Evolutionary conservation across 768 basidiomycete species (phyloP).

Genomic region (Trametes punicea): DNA sequence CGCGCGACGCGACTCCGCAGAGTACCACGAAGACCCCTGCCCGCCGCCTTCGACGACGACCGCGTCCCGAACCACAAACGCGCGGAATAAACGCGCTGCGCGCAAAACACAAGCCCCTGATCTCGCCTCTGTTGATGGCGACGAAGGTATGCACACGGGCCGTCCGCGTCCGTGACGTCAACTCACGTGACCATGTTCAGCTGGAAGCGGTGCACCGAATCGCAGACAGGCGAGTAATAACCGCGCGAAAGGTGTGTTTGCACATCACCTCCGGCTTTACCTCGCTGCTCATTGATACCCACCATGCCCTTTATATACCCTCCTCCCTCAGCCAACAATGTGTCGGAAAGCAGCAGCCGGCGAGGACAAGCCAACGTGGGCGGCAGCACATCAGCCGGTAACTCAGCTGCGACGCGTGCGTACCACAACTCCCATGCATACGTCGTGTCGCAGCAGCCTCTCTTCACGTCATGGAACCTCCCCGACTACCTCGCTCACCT

Average conservation of each 20-base stretch:
- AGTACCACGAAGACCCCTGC: slow-evolving; percentile 19
- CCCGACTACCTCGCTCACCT: slow-evolving; percentile 93
- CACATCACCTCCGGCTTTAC: slow-evolving; percentile 25
- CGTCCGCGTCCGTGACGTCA: slow-evolving; percentile 23
- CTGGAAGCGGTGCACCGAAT: slow-evolving; percentile 37
- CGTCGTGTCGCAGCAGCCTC: slow-evolving; percentile 71
- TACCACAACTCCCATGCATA: slow-evolving; percentile 80
- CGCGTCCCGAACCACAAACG: slow-evolving; percentile 25
- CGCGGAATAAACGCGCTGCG: slow-evolving; percentile 30
- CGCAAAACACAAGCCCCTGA: slow-evolving; percentile 32
- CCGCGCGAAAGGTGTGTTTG: slow-evolving; percentile 32
- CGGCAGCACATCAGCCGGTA: slow-evolving; percentile 30
- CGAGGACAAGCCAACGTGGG: slow-evolving; percentile 45
- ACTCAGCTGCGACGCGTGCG: slow-evolving; percentile 44
- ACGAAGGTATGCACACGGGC: slow-evolving; percentile 49
- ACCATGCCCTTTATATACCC: slow-evolving; percentile 13
- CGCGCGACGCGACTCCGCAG: slow-evolving; percentile 33
- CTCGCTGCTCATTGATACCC: slow-evolving; percentile 21
- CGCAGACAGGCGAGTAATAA: slow-evolving; percentile 34
- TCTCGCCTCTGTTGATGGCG: slow-evolving; percentile 45
- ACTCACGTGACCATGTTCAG: slow-evolving; percentile 34
- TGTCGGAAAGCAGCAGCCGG: slow-evolving; percentile 44
- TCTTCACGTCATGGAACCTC: slow-evolving; percentile 84
- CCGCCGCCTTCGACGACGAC: slow-evolving; percentile 20
- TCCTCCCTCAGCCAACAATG: slow-evolving; percentile 28